phyloP scores from a whole-genome alignment of 352 stramenopile species.

The Phytopythium sindhum region DNA sequence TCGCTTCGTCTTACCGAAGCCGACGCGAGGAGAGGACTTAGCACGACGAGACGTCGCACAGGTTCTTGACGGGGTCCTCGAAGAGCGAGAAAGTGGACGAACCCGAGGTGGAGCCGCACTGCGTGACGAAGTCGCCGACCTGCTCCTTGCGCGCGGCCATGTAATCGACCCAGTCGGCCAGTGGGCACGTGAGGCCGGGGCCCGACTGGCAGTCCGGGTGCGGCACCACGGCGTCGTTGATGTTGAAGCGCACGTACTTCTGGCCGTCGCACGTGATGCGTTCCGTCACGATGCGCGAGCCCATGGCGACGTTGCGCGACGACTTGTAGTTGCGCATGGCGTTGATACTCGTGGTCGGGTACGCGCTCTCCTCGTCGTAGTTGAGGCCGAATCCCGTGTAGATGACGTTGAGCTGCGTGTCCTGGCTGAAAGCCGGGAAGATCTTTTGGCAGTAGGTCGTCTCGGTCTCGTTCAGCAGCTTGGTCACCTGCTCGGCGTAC shows the following conservation, averaged over 20 bases:
- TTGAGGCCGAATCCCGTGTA: conserved; percentile 41
- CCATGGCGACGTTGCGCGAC: conserved; percentile 41
- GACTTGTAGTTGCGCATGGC: conserved; percentile 36
- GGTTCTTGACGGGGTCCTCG: conserved; percentile 38
- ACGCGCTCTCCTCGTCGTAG: conserved; percentile 29
- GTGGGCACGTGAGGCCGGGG: conserved; percentile 41
- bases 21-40: conserved; percentile 1
- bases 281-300: conserved; percentile 40
- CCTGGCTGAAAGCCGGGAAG: conserved; percentile 48
- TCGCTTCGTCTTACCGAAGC: background rate
- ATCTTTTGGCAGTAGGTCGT: conserved; percentile 51
- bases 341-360: conserved; percentile 31
- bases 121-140: conserved; percentile 43
- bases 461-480: conserved; percentile 35
- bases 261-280: conserved; percentile 36
- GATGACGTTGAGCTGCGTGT: conserved; percentile 52
- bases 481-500: conserved; percentile 37
- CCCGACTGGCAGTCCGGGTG: conserved; percentile 38
- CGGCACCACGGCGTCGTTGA: conserved; percentile 50
- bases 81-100: conserved; percentile 41
- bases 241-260: conserved; percentile 41
- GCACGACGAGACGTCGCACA: conserved; percentile 24
- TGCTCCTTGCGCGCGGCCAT: conserved; percentile 30
- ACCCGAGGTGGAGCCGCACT: conserved; percentile 30
- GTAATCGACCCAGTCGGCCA: conserved; percentile 35